phyloP scores from a whole-genome alignment of 2,329 filamentous ascomycete species.

The Sporothrix humicola region DNA sequence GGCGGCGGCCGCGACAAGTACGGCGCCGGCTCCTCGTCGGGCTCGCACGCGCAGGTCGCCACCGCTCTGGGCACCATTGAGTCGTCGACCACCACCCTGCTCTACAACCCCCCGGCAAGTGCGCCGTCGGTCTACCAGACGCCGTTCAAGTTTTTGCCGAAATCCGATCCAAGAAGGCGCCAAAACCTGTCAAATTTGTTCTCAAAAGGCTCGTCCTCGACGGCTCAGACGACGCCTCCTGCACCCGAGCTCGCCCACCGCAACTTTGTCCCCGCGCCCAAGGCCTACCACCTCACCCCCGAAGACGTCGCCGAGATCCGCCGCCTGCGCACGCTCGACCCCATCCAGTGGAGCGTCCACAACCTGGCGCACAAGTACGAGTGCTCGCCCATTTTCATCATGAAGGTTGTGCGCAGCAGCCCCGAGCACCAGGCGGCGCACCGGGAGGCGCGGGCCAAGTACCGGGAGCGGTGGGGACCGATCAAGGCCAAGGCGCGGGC shows the following conservation, averaged over 20 bases:
- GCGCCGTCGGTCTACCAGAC: constrained; percentile 64
- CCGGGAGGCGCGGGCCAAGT: constrained; percentile 53
- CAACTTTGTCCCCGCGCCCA: constrained; percentile 19
- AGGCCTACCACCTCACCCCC: constrained; percentile 57
- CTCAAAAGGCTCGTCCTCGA: constrained; percentile 39
- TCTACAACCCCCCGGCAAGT: constrained; percentile 57
- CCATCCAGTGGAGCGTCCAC: constrained; percentile 60
- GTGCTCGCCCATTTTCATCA: constrained; percentile 63
- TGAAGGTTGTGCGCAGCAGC: constrained; percentile 61
- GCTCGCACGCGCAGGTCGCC: not conserved
- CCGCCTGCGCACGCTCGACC: constrained; percentile 58
- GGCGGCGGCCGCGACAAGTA: constrained; percentile 8
- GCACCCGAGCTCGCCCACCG: constrained; percentile 43
- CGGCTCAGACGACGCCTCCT: constrained; percentile 40
- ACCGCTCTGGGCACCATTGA: constrained; percentile 44
- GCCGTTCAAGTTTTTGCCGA: constrained; percentile 69
- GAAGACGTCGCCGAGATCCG: constrained; percentile 67
- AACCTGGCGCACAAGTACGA: constrained; percentile 60
- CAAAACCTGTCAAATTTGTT: constrained; percentile 56
- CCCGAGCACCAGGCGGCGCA: constrained; percentile 55
- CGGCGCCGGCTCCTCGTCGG: constrained; percentile 24
- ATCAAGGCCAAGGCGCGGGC: constrained; percentile 60
- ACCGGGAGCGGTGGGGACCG: constrained; percentile 63
- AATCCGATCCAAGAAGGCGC: constrained; percentile 58
- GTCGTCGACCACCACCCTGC: constrained; percentile 48